Evolutionary conservation across 208 protist genomes (phyloP), one percentile per base, ranked within the genome.

Genomic region (Acanthamoeba divionensis): DNA sequence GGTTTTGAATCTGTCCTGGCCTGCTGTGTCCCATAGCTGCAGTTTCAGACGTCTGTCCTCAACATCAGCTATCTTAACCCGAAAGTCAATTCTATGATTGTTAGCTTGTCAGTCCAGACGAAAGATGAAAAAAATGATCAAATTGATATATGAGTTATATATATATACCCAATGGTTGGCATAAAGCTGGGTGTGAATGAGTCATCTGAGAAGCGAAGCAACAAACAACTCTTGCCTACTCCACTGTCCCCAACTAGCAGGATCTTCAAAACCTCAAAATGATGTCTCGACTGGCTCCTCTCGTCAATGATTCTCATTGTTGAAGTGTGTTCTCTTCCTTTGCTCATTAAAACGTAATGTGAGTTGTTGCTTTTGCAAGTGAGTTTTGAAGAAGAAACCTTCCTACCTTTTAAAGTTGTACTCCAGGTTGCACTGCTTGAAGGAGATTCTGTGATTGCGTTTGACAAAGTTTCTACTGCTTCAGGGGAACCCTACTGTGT

Each of bases 131-230:
- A 75, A 4, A 75, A 48, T 45, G 2, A 75, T 77, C 67, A 29
- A 55, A 38, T 21, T 38, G 15, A 24, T 55, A 38, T 36, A 71
- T 92, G 66, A 82, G 88, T 10, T 38, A 54, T 21, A 31, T 12
- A 71, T 91, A 36, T 60, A 45, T 77, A 96, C 91, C 96, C 97
- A 90, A 98, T 98, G 0, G 97, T 98, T 5, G 97, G 96, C 75
- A 98, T 98, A 80, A 98, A 98, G 36, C 90, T 96, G 15, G 95
- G 92, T 41, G 95, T 98, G 90, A 97, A 98, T 21, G 95, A 90
- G 86, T 98, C 96, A 88, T 98, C 97, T 55, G 96, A 95, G 90
- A 98, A 98, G 29, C 97, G 89, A 15, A 98, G 92, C 21, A 98
- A 91, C 24, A 98, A 80, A 89, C 96, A 97, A 57, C 92, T 96